Evolutionary conservation across 306 rosid genomes (phyloP).

Genomic region (Cajanus cajan): DNA sequence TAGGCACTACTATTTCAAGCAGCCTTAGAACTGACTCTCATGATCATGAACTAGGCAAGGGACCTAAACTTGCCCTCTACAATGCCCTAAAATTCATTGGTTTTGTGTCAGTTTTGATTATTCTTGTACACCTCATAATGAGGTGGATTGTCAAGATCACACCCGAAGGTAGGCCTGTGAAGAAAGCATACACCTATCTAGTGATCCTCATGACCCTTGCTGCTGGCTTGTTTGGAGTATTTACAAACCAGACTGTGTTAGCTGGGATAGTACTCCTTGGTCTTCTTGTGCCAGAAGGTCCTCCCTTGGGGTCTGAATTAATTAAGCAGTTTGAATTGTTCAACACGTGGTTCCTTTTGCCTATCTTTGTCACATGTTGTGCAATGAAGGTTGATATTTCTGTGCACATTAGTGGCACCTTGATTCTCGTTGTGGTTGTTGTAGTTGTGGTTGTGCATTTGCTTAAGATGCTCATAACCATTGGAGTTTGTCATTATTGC

Average conservation of each 20-base stretch:
- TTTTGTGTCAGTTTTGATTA: neutral
- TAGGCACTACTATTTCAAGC: neutral
- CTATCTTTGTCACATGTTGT: constrained; percentile 41
- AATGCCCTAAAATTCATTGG: neutral
- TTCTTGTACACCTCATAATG: constrained; percentile 33
- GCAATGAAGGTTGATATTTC: constrained; percentile 41
- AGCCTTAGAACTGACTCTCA: neutral
- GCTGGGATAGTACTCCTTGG: constrained; percentile 48
- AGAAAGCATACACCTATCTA: neutral
- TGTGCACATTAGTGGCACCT: accelerated
- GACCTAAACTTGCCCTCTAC: neutral
- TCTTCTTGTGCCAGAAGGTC: constrained; percentile 59
- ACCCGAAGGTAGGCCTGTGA: constrained; percentile 47
- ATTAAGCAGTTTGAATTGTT: constrained; percentile 44
- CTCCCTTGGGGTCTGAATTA: constrained; percentile 53
- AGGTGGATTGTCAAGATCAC: constrained; percentile 38
- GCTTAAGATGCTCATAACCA: constrained; percentile 6
- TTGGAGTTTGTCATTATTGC: constrained; percentile 26
- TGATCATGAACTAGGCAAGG: neutral
- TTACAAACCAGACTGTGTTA: constrained; percentile 6
- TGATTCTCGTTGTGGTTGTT: neutral
- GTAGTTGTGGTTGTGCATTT: neutral
- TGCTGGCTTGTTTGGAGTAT: neutral
- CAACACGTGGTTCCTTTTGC: constrained; percentile 32
- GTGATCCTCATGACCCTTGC: constrained; percentile 24